Base-by-base conservation (phyloP, 257 asterid species). In the Cynanchum wilfordii region DNA sequence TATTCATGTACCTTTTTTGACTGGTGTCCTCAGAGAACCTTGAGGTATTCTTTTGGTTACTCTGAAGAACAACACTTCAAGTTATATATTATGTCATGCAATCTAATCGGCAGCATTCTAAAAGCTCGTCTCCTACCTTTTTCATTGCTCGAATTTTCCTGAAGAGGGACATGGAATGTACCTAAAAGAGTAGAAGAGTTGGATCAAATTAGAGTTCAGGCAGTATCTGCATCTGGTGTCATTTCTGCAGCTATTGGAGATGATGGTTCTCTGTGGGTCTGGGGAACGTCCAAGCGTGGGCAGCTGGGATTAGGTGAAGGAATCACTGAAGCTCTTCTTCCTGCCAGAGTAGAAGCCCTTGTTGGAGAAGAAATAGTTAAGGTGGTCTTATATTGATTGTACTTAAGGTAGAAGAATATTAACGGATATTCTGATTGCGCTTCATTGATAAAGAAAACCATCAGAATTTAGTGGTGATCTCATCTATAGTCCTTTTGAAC, bases 241-340 rank as follows among this genome's bases (percentile, higher is more conserved):
- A 76, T 90, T 75, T 94, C 97, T 68, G 83, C 86, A 6, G 96
- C 93, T 45, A 76, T 87, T 78, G 98, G 93, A 76, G 91, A 88
- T 13, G 98, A 89, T 75, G 98, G 99, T 19, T 86, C 90, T 57
- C 74, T 95, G 55, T 95, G 99, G 98, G 99, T 90, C 19, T 95
- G 98, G 99, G 99, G 98, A 67, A 86, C 81, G 81, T 95, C 99
- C 44, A 92, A 95, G 79, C 98, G 93, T 17, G 99, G 99, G 68
- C 98, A 90, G 78, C 85, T 95, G 25, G 99, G 98, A 30, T 81
- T 95, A 2, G 98, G 96, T 66, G 67, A 86, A 75, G 87, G 79
- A 69, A 74, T 84, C 56, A 77, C 74, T 3, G 95, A 90, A 58
- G 84, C 96, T 80, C 80, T 81, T 66, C 59, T 77, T 36, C 99